Percentiles rank a stretch among this genome's conserved stretches.
These are phyloP conservation scores for Exobasidium cylindrosporum DNA, from an alignment of 1,284 basidiomycete species.

Conservation along the genomic window DNA sequence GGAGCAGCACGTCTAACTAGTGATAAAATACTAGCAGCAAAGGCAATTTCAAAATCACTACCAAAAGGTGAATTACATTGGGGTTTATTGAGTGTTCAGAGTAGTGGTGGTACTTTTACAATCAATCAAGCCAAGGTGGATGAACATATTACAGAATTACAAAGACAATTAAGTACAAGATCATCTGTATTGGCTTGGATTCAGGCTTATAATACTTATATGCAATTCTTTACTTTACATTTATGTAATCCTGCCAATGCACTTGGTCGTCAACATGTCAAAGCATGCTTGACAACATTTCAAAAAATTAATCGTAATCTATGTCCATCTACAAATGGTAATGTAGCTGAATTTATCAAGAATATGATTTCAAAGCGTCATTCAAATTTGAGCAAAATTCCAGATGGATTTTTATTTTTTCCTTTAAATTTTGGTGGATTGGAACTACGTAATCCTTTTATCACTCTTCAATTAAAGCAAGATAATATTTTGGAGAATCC, in stretches of 20 bases:
- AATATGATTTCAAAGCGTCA: background rate
- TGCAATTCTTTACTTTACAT: background rate
- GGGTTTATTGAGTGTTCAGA: background rate
- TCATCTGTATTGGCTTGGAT: background rate
- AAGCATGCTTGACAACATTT: background rate
- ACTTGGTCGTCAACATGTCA: background rate
- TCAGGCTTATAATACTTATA: background rate
- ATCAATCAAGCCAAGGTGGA: background rate
- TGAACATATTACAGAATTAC: background rate
- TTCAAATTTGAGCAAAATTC: background rate
- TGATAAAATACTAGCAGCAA: background rate
- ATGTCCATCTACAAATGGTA: background rate
- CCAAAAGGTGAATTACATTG: background rate
- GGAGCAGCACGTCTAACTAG: background rate
- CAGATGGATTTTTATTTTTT: background rate
- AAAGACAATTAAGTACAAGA: background rate
- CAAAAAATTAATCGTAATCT: background rate
- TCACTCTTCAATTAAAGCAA: too few species aligned
- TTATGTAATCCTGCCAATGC: background rate
- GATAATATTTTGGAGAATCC: too few species aligned
- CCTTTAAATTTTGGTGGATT: background rate
- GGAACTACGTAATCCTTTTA: background rate
- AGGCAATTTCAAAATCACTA: background rate
- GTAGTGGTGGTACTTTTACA: background rate
- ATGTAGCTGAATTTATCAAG: background rate